Percentiles rank a stretch among this genome's conserved stretches.
Evolutionary conservation across 2,329 filamentous ascomycete genomes (phyloP).

Genomic region (Teratosphaeria destructans): DNA sequence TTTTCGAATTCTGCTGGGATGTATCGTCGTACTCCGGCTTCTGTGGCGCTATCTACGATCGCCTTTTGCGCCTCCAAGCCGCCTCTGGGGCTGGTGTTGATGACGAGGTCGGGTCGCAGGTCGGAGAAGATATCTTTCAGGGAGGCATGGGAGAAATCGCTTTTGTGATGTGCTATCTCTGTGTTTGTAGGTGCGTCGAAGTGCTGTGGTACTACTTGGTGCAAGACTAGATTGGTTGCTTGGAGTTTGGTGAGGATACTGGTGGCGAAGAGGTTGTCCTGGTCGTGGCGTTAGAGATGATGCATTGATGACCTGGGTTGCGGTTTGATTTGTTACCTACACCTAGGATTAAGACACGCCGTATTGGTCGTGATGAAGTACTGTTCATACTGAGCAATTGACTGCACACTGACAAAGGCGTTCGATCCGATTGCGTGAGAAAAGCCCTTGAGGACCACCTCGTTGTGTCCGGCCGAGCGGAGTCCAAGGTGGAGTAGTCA

Average conservation of each 20-base stretch:
- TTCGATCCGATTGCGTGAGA: not conserved
- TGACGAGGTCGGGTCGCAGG: conserved; percentile 15
- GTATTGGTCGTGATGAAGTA: not conserved
- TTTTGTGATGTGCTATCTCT: conserved; percentile 10
- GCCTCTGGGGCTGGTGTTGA: conserved; percentile 17
- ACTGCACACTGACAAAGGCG: not conserved
- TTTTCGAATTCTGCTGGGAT: conserved; percentile 18
- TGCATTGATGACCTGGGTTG: not conserved
- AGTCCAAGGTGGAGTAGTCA: not conserved
- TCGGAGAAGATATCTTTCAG: conserved; percentile 14
- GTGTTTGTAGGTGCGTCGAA: not conserved
- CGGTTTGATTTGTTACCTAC: not conserved
- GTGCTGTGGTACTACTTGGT: conserved; percentile 6
- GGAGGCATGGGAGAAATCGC: conserved; percentile 24
- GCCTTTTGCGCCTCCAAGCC: conserved; percentile 16
- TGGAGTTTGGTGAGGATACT: conserved; percentile 9
- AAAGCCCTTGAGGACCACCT: not conserved
- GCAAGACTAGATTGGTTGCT: conserved; percentile 3
- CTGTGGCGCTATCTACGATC: conserved; percentile 16
- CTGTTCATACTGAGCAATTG: not conserved
- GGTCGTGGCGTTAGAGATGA: not conserved
- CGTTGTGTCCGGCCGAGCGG: conserved; percentile 12
- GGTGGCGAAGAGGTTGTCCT: conserved; percentile 1
- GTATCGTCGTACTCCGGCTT: conserved; percentile 11
- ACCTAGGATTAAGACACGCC: not conserved